These are phyloP conservation scores for Hyaloscypha bicolor DNA, from an alignment of 495 filamentous ascomycete species.

Conservation along the genomic window DNA sequence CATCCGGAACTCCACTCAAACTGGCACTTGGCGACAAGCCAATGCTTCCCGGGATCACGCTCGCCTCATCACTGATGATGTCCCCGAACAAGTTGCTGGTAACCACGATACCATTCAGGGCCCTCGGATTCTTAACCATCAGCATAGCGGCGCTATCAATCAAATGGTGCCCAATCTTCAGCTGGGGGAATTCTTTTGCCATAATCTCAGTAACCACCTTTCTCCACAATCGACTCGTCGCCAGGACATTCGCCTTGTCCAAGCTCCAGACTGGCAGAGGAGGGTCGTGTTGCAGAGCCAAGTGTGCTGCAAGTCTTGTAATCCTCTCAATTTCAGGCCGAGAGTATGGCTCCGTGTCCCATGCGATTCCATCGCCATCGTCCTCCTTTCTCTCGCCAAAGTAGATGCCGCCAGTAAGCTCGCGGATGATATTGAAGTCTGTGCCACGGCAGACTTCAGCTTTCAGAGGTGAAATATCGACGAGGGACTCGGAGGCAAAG, in stretches of 20 bases:
- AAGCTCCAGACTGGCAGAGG: constrained; percentile 83
- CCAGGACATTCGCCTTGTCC: constrained; percentile 98
- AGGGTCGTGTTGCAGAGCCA: constrained; percentile 79
- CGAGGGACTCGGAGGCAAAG: constrained; percentile 88
- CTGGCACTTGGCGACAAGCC: constrained; percentile 89
- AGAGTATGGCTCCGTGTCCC: constrained; percentile 90
- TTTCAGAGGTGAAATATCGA: constrained; percentile 87
- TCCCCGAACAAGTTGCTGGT: constrained; percentile 97
- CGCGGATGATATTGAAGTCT: constrained; percentile 93
- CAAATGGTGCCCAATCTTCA: constrained; percentile 84
- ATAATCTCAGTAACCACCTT: constrained; percentile 83
- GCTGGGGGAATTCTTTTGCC: constrained; percentile 83
- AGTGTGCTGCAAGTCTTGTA: constrained; percentile 76
- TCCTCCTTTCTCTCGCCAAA: constrained; percentile 93
- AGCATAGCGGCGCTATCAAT: constrained; percentile 97
- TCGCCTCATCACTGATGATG: constrained; percentile 95
- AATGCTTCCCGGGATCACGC: constrained; percentile 90
- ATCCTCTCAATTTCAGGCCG: constrained; percentile 89
- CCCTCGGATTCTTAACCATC: constrained; percentile 92
- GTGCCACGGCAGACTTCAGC: constrained; percentile 82
- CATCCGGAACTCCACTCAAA: constrained; percentile 83
- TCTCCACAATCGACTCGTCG: constrained; percentile 87
- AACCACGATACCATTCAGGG: constrained; percentile 89
- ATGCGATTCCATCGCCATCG: constrained; percentile 74
- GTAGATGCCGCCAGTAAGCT: constrained; percentile 95